A percentile compares a stretch with the other conserved stretches of the same genome.
phyloP scores from a whole-genome alignment of 148 eudicot species.

The Arbutus unedo region DNA sequence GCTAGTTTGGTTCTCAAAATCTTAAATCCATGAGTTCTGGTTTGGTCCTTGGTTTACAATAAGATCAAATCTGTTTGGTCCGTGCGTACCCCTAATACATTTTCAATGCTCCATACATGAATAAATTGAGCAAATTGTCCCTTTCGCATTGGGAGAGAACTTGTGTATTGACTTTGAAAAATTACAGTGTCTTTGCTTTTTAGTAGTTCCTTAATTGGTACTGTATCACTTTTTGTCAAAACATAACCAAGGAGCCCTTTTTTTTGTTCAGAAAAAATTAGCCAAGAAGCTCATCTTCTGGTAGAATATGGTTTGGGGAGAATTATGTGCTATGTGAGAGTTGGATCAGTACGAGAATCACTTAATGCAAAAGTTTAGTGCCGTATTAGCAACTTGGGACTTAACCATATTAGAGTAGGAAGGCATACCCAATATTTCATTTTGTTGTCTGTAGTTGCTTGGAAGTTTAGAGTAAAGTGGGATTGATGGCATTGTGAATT shows the following conservation, averaged over 20 bases:
- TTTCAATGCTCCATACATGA: neutral
- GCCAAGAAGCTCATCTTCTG: neutral
- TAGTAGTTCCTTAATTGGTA: neutral
- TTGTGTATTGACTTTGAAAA: neutral
- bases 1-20: too few species aligned
- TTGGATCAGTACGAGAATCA: neutral
- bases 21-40: too few species aligned
- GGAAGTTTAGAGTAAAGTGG: neutral
- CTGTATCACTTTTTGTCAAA: neutral
- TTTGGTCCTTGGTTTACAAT: too few species aligned
- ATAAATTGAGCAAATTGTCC: neutral
- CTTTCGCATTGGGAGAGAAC: neutral
- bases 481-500: constrained; percentile 21
- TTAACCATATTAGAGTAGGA: constrained; percentile 19
- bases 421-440: neutral
- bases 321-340: neutral
- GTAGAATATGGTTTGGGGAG: neutral
- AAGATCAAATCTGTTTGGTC: too few species aligned
- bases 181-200: neutral
- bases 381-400: constrained; percentile 5
- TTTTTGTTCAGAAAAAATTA: neutral
- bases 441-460: constrained; percentile 5
- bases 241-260: neutral
- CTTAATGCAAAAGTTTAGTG: neutral
- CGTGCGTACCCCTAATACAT: too few species aligned